Evolutionary conservation across 78 protist species (phyloP), one percentile per base, ranked within the genome.

Genomic region (Monosiga brevicollis): DNA sequence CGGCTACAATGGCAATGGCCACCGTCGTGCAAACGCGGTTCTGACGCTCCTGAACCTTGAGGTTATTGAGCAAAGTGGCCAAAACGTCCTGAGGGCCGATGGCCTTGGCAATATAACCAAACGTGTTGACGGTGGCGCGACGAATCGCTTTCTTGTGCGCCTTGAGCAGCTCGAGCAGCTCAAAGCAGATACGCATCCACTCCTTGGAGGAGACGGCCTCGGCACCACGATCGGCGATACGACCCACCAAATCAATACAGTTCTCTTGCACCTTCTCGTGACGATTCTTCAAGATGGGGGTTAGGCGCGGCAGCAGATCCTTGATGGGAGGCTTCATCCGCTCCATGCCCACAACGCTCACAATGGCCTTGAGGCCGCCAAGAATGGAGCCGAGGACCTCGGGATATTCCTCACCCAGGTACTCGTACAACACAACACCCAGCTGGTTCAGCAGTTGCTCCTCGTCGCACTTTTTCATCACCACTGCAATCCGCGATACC

Each of bases 1-100:
- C 98, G 0, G 99, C 99, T 6, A 98, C 98, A 87, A 98, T 94
- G 75, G 99, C 99, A 42, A 98, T 96, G 75, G 99, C 99, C 29
- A 98, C 95, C 1, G 99, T 97, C 36, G 99, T 97, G 94, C 99
- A 96, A 79, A 98, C 98, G 24, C 99, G 91, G 49, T 93, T 88
- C 83, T 91, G 95, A 11, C 99, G 90, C 75, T 98, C 99, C 73
- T 97, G 99, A 62, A 97, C 98, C n/a, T 91, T 90, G 78, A 98
- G 94, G 86, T 98, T 98, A 83, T 95, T 94, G 34, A 98, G 89
- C 43, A 98, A 94, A 26, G 98, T 94, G 10, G 92, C 90, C n/a
- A 98, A 90, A 55, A 98, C 99, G 43, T 97, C 99, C 54, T 91
- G 96, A 1, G 99, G 99, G 22, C 99, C 99, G 42, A 98, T 91